phyloP scores from a whole-genome alignment of 2,329 filamentous ascomycete species.

The Cryoendolithus antarcticus region DNA sequence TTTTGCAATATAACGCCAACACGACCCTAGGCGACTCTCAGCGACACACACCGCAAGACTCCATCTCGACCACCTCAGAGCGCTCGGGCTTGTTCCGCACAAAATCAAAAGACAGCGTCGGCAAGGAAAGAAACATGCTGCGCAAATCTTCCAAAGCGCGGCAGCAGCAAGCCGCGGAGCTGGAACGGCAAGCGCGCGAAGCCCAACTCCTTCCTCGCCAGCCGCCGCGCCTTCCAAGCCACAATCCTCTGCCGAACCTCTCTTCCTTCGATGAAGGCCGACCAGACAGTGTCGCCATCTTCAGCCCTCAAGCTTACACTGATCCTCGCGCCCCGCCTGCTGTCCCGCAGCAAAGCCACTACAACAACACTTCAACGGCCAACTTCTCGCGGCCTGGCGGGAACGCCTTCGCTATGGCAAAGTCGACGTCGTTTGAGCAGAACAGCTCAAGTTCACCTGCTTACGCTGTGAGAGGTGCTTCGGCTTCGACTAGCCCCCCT shows the following conservation, averaged over 20 bases:
- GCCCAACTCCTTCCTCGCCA: slow-evolving; percentile 44
- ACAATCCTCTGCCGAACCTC: slow-evolving; percentile 36
- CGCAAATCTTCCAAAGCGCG: slow-evolving; percentile 25
- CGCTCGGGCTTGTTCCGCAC: slow-evolving; percentile 3
- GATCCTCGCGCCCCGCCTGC: slow-evolving; percentile 20
- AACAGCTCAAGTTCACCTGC: slow-evolving; percentile 16
- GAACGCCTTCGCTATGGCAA: slow-evolving; percentile 9
- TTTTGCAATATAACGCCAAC: neutral
- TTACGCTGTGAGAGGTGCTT: slow-evolving; percentile 12
- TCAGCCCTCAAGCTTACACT: slow-evolving; percentile 33
- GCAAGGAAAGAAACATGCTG: slow-evolving; percentile 14
- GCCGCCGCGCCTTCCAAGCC: slow-evolving; percentile 45
- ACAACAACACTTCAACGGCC: slow-evolving; percentile 12
- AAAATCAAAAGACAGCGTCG: slow-evolving; percentile 1
- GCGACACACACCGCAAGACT: slow-evolving; percentile 1
- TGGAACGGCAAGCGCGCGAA: slow-evolving; percentile 7
- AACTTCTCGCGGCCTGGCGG: slow-evolving; percentile 22
- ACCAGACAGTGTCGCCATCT: slow-evolving; percentile 49
- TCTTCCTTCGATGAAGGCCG: slow-evolving; percentile 49
- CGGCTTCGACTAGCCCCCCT: slow-evolving; percentile 13
- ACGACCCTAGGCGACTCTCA: slow-evolving; percentile 2
- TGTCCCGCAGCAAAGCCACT: slow-evolving; percentile 16
- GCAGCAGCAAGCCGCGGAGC: slow-evolving; percentile 11
- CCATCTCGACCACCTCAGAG: slow-evolving; percentile 3
- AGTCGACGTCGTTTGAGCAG: slow-evolving; percentile 5